A percentile compares a stretch with the other conserved stretches of the same genome.
Conservation (phyloP, 2,329 filamentous ascomycete genomes). For the Beauveria pseudobassiana region DNA sequence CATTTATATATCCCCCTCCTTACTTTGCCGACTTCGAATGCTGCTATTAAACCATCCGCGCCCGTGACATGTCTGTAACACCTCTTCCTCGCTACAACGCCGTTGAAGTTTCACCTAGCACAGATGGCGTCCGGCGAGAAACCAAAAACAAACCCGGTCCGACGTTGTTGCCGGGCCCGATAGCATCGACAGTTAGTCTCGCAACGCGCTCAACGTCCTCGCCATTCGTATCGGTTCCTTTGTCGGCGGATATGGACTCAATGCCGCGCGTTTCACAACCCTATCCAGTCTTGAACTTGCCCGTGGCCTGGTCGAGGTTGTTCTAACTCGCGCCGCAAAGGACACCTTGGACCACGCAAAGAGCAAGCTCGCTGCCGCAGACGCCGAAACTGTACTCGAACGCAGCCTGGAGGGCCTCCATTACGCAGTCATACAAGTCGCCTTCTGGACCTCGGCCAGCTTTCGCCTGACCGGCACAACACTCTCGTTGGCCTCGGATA, state of each 20-base stretch:
- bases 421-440: slow-evolving; percentile 47
- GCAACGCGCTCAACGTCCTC: slow-evolving; percentile 53
- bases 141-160: slow-evolving; percentile 19
- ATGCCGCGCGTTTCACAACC: slow-evolving; percentile 48
- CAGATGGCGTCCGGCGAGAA: slow-evolving; percentile 1
- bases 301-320: slow-evolving; percentile 45
- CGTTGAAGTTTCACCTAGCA: not conserved
- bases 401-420: slow-evolving; percentile 49
- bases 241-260: slow-evolving; percentile 44
- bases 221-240: slow-evolving; percentile 46
- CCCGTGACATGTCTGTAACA: not conserved
- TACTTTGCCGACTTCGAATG: not conserved
- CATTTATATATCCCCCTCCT: not conserved
- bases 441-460: slow-evolving; percentile 54
- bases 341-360: slow-evolving; percentile 39
- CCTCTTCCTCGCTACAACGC: not conserved
- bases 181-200: slow-evolving; percentile 53
- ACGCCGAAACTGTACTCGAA: slow-evolving; percentile 51
- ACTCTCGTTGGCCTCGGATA: slow-evolving; percentile 45
- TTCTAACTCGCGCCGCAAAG: slow-evolving; percentile 44
- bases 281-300: slow-evolving; percentile 51
- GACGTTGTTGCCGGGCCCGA: slow-evolving; percentile 49
- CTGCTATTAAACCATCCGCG: not conserved
- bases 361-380: slow-evolving; percentile 39
- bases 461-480: slow-evolving; percentile 52